Evolutionary conservation across 1,284 basidiomycete species (phyloP), one percentile per base, ranked within the genome.

Genomic region (Heliocybe sulcata): DNA sequence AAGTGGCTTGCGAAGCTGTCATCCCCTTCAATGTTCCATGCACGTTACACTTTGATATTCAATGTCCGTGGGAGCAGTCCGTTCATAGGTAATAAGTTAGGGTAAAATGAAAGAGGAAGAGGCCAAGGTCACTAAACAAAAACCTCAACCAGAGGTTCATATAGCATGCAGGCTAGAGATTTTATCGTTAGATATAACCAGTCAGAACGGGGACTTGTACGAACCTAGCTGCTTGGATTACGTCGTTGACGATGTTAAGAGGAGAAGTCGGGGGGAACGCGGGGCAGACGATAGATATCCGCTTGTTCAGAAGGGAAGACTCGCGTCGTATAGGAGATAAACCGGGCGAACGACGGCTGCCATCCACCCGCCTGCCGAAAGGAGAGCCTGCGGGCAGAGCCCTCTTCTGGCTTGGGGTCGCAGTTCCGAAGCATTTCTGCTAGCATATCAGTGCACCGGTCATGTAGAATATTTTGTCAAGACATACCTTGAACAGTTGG

Each of bases 401-500:
- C 16, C 38, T 42, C 23, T 20, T 49, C 27, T 16, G 47, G 20
- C 10, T 47, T 47, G 23, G 47, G 20, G 38, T 42, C 19, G 47
- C 47, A 19, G 22, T 54, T 10, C 53, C 53, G 22, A 54, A 48
- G 42, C 53, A 54, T 54, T 54, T 54, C 53, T 54, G 22, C 14
- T 26, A 10, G 16, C 8, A 8, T n/a, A 6, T 42, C 33, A 45
- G 23, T 27, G 19, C 14, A 42, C n/a, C 12, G 8, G 35, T 20
- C n/a, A 3, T 11, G 23, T 20, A 19, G n/a, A 14, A 12, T 3
- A 14, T 3, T 11, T 26, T 9, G 22, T 6, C 23, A 42, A 14
- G 14, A 45, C 53, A 10, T 31, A 60, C 62, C 45, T 64, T 57
- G 61, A 68, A 68, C 12, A 69, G 54, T 53, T 65, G 61, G 55